Conservation (phyloP, 169 alveolate genomes). For the Babesia ovis region DNA sequence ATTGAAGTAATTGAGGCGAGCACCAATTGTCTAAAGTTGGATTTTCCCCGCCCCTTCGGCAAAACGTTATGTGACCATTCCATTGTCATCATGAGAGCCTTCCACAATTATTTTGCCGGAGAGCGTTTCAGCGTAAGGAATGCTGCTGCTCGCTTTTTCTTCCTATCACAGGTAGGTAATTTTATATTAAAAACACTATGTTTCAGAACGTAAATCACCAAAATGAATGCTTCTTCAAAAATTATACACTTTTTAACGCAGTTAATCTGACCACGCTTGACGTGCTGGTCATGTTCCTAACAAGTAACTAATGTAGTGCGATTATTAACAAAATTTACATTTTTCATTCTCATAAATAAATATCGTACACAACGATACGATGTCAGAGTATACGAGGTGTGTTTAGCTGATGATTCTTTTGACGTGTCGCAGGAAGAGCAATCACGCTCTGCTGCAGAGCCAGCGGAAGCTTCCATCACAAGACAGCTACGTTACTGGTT, state of each 20-base stretch:
- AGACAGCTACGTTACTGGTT: conserved; percentile 43
- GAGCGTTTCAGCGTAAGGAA: background rate
- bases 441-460: conserved; percentile 52
- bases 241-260: conserved; percentile 30
- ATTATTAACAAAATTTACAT: background rate
- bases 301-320: conserved; percentile 32
- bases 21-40: conserved; percentile 20
- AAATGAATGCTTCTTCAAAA: conserved; percentile 31
- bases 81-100: conserved; percentile 1
- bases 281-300: conserved; percentile 42
- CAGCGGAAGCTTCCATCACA: conserved; percentile 48
- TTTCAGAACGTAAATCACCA: conserved; percentile 24
- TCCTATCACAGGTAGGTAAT: conserved; percentile 26
- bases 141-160: conserved; percentile 19
- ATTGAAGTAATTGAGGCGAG: conserved; percentile 26
- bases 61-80: conserved; percentile 17
- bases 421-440: conserved; percentile 53
- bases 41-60: conserved; percentile 12
- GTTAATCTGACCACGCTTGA: conserved; percentile 31
- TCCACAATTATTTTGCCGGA: background rate
- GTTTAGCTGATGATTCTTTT: conserved; percentile 1
- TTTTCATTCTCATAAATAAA: background rate
- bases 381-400: conserved; percentile 67
- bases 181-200: background rate
- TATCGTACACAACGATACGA: conserved; percentile 8